Evolutionary conservation across 768 basidiomycete species (phyloP).

Genomic region (Gymnopilus junonius): DNA sequence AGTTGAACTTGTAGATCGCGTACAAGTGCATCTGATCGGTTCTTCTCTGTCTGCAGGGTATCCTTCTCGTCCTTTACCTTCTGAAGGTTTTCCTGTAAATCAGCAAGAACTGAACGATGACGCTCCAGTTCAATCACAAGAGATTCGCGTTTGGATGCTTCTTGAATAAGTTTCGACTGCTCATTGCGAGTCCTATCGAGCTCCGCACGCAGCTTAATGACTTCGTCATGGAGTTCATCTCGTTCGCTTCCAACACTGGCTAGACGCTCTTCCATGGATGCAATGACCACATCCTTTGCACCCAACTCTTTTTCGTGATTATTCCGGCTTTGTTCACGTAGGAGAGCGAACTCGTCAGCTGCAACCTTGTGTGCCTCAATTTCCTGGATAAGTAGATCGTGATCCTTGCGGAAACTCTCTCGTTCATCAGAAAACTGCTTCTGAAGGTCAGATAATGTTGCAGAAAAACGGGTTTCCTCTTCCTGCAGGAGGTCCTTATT

Average conservation of each 20-base stretch:
- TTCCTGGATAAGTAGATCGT: constrained; percentile 56
- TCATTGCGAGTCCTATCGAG: constrained; percentile 60
- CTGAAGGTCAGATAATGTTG: constrained; percentile 53
- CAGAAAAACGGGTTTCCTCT: constrained; percentile 51
- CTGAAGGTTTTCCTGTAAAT: constrained; percentile 78
- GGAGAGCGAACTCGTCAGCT: constrained; percentile 51
- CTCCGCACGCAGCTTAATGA: constrained; percentile 60
- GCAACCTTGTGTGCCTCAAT: constrained; percentile 62
- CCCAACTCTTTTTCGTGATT: constrained; percentile 50
- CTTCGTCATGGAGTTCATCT: constrained; percentile 46
- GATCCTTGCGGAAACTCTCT: constrained; percentile 49
- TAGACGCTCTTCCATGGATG: constrained; percentile 55
- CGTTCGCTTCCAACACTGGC: constrained; percentile 47
- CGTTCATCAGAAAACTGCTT: constrained; percentile 52
- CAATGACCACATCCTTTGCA: constrained; percentile 54
- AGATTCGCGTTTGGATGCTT: constrained; percentile 76
- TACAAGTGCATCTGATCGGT: constrained; percentile 65
- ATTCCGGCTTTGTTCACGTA: constrained; percentile 46
- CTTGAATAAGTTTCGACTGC: constrained; percentile 66
- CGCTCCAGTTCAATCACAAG: constrained; percentile 76
- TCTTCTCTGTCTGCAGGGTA: constrained; percentile 72
- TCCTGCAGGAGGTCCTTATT: constrained; percentile 40
- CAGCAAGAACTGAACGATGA: constrained; percentile 75
- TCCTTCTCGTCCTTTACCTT: constrained; percentile 86
- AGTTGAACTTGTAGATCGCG: constrained; percentile 81